Base-by-base conservation (phyloP, 2,329 filamentous ascomycete genomes). In the Curvularia eragrostidis region DNA sequence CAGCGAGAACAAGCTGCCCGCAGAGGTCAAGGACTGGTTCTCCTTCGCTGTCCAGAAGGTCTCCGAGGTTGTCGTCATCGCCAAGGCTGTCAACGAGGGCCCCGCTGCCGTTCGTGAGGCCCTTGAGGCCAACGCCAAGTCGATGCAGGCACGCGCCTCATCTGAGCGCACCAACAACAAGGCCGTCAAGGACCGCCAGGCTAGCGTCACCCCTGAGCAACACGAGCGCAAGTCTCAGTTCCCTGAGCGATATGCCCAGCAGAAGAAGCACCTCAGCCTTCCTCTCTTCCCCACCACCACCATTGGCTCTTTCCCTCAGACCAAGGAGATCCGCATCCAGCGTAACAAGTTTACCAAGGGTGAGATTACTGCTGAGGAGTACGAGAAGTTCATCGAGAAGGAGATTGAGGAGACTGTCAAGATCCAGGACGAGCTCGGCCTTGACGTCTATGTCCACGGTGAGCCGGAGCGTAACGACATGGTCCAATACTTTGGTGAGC, bases 401-500 rank as follows among this genome's bases (percentile, higher is more conserved):
- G 95, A 99, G 87, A 99, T 99, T 73, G 85, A 92, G 75, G 89
- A 96, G 64, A 92, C 94, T 77, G 87, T 99, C 82, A 91, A 93
- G 85, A 91, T 98, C 81, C 95, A 99, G 84, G 93, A 98, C 75
- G 95, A 98, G 84, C 93, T 99, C 75, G 93, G 88, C 80, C 89
- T 99, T 54, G 95, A 99, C 73, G 95, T 99, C 79, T 91, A 91
- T 78, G 95, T 99, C 67, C 95, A 99, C 85, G 95, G 95, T 78
- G 95, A 99, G 87, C 95, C 95, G 60, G 95, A 99, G 88, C 93
- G 95, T 81, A 99, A 99, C 84, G 95, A 99, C 89, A 99, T 99
- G 95, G 95, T 99, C 52, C 95, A 99, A 83, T 99, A 97, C 89
- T 99, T 99, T 74, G 95, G 95, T 82, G 95, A 99, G 88, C 91